Evolutionary conservation across 495 filamentous ascomycete genomes (phyloP).

Genomic region (Parathielavia hyrcaniae): DNA sequence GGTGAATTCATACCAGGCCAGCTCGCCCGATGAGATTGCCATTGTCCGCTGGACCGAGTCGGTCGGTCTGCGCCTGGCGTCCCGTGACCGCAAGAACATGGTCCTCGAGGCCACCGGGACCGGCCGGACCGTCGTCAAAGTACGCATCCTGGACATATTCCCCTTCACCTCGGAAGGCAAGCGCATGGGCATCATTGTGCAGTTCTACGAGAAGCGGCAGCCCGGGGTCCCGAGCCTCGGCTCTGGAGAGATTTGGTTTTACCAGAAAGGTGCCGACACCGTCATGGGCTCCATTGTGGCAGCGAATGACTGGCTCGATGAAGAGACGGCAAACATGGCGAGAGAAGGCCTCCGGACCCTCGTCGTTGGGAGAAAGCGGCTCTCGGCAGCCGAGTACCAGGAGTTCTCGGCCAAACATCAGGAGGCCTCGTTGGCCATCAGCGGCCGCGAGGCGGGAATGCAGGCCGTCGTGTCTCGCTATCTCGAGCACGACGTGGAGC

Average conservation of each 20-base stretch:
- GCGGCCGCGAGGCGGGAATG: slow-evolving; percentile 73
- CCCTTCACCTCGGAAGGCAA: slow-evolving; percentile 98
- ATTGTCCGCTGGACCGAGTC: slow-evolving; percentile 95
- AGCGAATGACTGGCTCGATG: slow-evolving; percentile 95
- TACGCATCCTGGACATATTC: slow-evolving; percentile 87
- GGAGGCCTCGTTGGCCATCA: slow-evolving; percentile 72
- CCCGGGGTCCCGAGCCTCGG: slow-evolving; percentile 36
- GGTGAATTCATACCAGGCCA: slow-evolving; percentile 89
- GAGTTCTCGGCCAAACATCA: slow-evolving; percentile 72
- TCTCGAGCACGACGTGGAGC: slow-evolving; percentile 81
- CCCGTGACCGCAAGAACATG: slow-evolving; percentile 83
- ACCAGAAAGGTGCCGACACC: slow-evolving; percentile 96
- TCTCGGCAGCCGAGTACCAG: slow-evolving; percentile 68
- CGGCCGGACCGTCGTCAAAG: slow-evolving; percentile 71
- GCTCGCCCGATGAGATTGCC: slow-evolving; percentile 95
- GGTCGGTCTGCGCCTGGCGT: slow-evolving; percentile 76
- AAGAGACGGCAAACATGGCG: slow-evolving; percentile 98
- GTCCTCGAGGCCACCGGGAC: slow-evolving; percentile 72
- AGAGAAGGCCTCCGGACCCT: slow-evolving; percentile 91
- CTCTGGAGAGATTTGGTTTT: slow-evolving; percentile 88
- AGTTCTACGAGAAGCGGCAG: slow-evolving; percentile 57
- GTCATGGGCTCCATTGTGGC: slow-evolving; percentile 93
- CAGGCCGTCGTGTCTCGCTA: slow-evolving; percentile 69
- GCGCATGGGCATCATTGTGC: slow-evolving; percentile 94
- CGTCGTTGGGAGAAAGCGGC: slow-evolving; percentile 79